These are phyloP conservation scores for Hypoxylon sp. DNA, from an alignment of 2,329 filamentous ascomycete species.

Conservation along the genomic window DNA sequence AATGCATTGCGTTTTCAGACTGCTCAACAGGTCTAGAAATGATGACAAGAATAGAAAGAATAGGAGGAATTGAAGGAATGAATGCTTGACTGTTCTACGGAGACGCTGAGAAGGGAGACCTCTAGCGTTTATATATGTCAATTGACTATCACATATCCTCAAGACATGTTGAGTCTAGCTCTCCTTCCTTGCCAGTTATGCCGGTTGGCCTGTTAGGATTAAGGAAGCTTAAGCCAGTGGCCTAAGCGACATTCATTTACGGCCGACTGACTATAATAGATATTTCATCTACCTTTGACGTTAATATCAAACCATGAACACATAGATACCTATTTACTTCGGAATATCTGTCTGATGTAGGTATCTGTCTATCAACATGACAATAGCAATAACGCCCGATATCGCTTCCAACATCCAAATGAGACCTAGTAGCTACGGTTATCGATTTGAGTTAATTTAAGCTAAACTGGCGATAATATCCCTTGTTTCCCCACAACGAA, in stretches of 20 bases:
- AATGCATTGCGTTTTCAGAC: conserved; percentile 4
- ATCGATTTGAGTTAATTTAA: not conserved
- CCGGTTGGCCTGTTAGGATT: not conserved
- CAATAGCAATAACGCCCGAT: not conserved
- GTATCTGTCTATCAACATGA: not conserved
- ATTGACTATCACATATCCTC: not conserved
- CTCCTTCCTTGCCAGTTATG: not conserved
- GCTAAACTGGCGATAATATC: not conserved
- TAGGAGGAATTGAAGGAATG: not conserved
- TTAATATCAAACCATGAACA: not conserved
- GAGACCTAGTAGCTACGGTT: not conserved
- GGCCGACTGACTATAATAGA: not conserved
- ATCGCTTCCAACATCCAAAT: not conserved
- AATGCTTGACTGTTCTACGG: not conserved
- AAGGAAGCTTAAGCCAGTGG: not conserved
- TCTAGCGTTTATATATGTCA: not conserved
- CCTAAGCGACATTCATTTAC: not conserved
- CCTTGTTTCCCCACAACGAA: not conserved
- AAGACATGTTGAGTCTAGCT: not conserved
- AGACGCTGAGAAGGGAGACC: not conserved
- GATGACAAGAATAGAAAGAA: not conserved
- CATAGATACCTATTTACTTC: not conserved
- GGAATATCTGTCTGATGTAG: not conserved
- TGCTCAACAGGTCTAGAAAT: conserved; percentile 3
- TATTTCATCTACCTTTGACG: not conserved